phyloP scores from a whole-genome alignment of 768 basidiomycete species.

The Lactifluus rugatus region DNA sequence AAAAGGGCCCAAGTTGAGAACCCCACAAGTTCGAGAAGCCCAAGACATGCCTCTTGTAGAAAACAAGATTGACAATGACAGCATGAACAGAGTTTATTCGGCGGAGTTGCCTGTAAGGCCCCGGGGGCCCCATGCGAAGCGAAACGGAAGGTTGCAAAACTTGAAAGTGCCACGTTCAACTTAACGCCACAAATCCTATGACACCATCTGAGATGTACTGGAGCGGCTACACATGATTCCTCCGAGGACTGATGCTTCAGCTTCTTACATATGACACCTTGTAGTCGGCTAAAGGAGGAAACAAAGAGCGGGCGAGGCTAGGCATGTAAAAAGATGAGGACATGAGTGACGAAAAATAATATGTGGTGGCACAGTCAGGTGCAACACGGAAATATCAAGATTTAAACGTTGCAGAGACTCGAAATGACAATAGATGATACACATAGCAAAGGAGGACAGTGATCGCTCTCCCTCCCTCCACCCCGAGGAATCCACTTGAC shows the following conservation, averaged over 20 bases:
- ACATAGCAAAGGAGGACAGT: neutral
- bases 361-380: neutral
- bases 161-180: neutral
- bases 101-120: neutral
- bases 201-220: neutral
- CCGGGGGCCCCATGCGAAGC: neutral
- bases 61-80: neutral
- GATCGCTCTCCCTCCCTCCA: neutral
- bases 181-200: neutral
- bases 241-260: no score
- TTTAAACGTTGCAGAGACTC: neutral
- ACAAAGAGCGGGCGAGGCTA: neutral
- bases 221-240: neutral
- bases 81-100: neutral
- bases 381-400: neutral
- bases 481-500: neutral
- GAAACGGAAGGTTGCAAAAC: neutral
- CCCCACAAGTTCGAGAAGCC: neutral
- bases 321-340: no score
- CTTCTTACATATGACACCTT: neutral
- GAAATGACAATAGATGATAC: neutral
- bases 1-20: neutral
- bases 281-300: neutral
- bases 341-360: no score
- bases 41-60: neutral